These are phyloP conservation scores for Arabidopsis thaliana DNA, from an alignment of 345 rosid species.

Conservation along the genomic window TAIR10.1 NC_003070.9:8668001-8668500, in stretches of 20 bases:
- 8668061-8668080: conserved; percentile 57
- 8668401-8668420: conserved; percentile 83
- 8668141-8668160: conserved; percentile 60
- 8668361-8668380: conserved; percentile 64
- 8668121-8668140: conserved; percentile 48
- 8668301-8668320: conserved; percentile 52
- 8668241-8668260: conserved; percentile 68
- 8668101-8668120: conserved; percentile 47
- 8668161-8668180: conserved; percentile 58
- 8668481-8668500: conserved; percentile 67
- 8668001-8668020: conserved; percentile 50
- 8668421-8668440: conserved; percentile 74
- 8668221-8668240: conserved; percentile 67
- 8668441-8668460: conserved; percentile 92
- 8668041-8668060: conserved; percentile 61
- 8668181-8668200: conserved; percentile 45
- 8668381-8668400: conserved; percentile 62
- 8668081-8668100: conserved; percentile 62
- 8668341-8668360: conserved; percentile 54
- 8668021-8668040: conserved; percentile 50
- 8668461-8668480: conserved; percentile 94
- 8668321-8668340: conserved; percentile 56
- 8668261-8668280: conserved; percentile 63
- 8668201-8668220: conserved; percentile 48
- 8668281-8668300: conserved; percentile 67